Percentiles rank a stretch among this genome's conserved stretches.
Evolutionary conservation across 495 filamentous ascomycete species (phyloP).

Genomic region (Penicillium verhagenii): DNA sequence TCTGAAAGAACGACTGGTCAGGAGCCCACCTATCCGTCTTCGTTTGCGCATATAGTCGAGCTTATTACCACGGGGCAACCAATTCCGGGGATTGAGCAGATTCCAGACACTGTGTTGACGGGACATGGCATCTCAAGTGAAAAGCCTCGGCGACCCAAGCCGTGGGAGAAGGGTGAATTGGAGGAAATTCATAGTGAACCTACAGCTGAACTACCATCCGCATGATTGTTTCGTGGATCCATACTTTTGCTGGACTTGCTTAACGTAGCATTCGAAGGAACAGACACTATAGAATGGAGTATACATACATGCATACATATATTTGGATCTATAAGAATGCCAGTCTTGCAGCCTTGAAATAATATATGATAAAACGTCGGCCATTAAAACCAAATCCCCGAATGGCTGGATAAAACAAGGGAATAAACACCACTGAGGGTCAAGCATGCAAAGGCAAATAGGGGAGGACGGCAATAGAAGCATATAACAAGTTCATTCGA

Average conservation of each 20-base stretch:
- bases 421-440: neutral
- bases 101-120: slow-evolving; percentile 76
- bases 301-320: neutral
- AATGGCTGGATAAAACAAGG: slow-evolving; percentile 5
- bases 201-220: slow-evolving; percentile 4
- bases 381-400: neutral
- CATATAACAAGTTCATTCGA: slow-evolving; percentile 11
- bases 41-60: slow-evolving; percentile 86
- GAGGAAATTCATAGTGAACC: slow-evolving; percentile 1
- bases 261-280: neutral
- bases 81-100: slow-evolving; percentile 86
- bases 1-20: slow-evolving; percentile 5
- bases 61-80: slow-evolving; percentile 81
- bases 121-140: slow-evolving; percentile 57
- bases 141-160: slow-evolving; percentile 62
- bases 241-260: neutral
- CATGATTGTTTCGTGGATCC: neutral
- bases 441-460: slow-evolving; percentile 12
- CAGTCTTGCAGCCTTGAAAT: slow-evolving; percentile 4
- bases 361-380: neutral
- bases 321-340: slow-evolving; percentile 6
- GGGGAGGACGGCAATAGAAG: slow-evolving; percentile 11
- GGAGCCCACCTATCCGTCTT: slow-evolving; percentile 72
- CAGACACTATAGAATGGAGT: neutral
- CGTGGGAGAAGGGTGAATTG: slow-evolving; percentile 66